Conservation (phyloP, 148 eudicot genomes). For the Arctostaphylos glauca region DNA sequence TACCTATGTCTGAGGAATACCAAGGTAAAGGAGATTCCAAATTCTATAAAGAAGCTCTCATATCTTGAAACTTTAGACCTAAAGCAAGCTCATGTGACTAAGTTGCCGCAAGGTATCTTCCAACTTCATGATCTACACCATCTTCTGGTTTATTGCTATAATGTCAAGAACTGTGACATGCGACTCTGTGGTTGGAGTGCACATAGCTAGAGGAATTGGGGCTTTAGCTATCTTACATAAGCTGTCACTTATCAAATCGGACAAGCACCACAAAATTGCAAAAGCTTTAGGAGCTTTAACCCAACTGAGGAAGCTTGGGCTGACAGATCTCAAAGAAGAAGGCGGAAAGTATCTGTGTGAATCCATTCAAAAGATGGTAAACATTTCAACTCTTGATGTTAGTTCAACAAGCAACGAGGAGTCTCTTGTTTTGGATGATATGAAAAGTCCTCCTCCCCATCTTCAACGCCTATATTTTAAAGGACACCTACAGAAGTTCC, state of each 20-base stretch:
- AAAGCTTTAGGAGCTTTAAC: constrained; percentile 16
- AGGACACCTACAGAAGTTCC: constrained; percentile 19
- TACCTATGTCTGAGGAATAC: constrained; percentile 37
- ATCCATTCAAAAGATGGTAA: constrained; percentile 22
- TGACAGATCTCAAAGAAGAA: constrained; percentile 10
- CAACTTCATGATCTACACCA: constrained; percentile 17
- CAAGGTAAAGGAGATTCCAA: constrained; percentile 23
- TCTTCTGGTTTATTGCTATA: constrained; percentile 7
- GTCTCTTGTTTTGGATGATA: constrained; percentile 18
- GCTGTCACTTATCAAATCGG: constrained; percentile 18
- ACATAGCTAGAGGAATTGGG: constrained; percentile 8
- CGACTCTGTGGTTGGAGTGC: constrained; percentile 3
- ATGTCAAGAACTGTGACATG: not conserved
- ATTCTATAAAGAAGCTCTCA: constrained; percentile 26
- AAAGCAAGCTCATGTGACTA: constrained; percentile 20
- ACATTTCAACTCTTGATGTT: constrained; percentile 25
- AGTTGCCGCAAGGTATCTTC: constrained; percentile 23
- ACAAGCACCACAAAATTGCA: not conserved
- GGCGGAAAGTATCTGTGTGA: constrained; percentile 22
- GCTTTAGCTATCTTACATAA: constrained; percentile 9
- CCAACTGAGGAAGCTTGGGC: constrained; percentile 24
- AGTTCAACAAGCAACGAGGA: constrained; percentile 8
- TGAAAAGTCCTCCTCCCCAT: constrained; percentile 18
- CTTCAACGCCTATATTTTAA: constrained; percentile 26
- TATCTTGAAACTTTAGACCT: constrained; percentile 37